Conservation (phyloP, 2,329 filamentous ascomycete genomes). For the Sclerotinia trifoliorum region DNA sequence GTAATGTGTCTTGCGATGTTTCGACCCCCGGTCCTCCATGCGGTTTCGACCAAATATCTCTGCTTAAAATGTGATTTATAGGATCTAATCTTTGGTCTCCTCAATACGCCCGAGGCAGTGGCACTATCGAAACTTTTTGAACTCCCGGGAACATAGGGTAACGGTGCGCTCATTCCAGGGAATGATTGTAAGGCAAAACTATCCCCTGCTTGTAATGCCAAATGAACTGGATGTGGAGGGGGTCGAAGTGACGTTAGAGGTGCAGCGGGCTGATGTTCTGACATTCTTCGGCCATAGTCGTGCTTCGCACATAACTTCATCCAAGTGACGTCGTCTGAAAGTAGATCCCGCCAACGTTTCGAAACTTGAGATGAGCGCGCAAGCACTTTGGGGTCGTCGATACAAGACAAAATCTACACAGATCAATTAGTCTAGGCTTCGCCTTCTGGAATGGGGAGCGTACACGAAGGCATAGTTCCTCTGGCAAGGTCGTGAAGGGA, state of each 20-base stretch:
- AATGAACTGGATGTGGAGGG: constrained; percentile 36
- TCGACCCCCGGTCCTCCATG: constrained; percentile 89
- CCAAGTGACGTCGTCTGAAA: constrained; percentile 97
- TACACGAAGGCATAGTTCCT: constrained; percentile 88
- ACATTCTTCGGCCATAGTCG: constrained; percentile 68
- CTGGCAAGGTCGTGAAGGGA: constrained; percentile 86
- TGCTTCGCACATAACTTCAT: constrained; percentile 96
- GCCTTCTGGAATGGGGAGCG: constrained; percentile 39
- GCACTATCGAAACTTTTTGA: constrained; percentile 57
- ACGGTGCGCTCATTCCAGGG: constrained; percentile 45
- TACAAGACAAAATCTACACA: constrained; percentile 82
- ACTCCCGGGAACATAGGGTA: constrained; percentile 38
- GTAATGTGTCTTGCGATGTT: constrained; percentile 85
- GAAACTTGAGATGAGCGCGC: constrained; percentile 96
- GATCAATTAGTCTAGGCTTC: constrained; percentile 23
- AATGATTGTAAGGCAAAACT: constrained; percentile 43
- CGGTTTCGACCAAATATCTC: constrained; percentile 92
- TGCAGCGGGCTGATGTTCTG: constrained; percentile 38
- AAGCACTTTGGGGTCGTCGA: constrained; percentile 93
- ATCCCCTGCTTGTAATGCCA: constrained; percentile 22
- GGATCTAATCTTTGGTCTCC: constrained; percentile 67
- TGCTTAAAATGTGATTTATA: constrained; percentile 99
- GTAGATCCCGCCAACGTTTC: constrained; percentile 83
- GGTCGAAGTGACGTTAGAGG: constrained; percentile 33
- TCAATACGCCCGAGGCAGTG: constrained; percentile 43